phyloP scores from a whole-genome alignment of 257 asterid genomes.

The Ligustrum vulgare region DNA sequence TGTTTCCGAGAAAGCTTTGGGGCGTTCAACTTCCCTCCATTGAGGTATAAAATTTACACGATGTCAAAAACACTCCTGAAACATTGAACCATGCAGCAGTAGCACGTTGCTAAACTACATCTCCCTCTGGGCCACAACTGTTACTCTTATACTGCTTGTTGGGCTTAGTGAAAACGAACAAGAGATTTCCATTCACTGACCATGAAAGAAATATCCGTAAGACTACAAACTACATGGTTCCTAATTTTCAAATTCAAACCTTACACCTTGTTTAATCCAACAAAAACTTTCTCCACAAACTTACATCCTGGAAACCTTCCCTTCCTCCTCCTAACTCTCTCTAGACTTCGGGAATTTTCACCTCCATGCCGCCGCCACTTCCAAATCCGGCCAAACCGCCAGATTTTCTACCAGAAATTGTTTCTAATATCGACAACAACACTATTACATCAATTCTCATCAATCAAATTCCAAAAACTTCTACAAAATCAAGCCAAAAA shows the following conservation, averaged over 20 bases:
- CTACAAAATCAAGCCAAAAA: no score
- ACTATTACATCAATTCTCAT: no score
- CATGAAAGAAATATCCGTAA: neutral
- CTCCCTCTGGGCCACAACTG: neutral
- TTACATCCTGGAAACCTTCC: neutral
- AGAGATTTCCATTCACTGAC: neutral
- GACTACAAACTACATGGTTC: neutral
- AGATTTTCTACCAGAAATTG: no score
- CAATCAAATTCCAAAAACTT: no score
- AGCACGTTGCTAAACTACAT: neutral
- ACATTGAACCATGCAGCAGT: neutral
- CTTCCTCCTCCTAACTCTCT: no score
- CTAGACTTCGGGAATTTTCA: no score
- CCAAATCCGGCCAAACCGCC: no score
- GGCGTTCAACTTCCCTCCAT: neutral
- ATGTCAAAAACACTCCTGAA: neutral
- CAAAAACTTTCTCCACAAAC: neutral
- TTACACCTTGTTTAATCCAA: neutral
- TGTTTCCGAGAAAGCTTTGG: neutral
- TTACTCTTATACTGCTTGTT: neutral
- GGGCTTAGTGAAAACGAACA: neutral
- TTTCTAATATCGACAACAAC: no score
- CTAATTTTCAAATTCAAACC: neutral
- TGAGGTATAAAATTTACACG: neutral
- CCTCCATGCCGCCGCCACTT: no score